These are phyloP conservation scores for Geotrichum ghanense DNA, from an alignment of 805 yeast species.

Conservation along the genomic window DNA sequence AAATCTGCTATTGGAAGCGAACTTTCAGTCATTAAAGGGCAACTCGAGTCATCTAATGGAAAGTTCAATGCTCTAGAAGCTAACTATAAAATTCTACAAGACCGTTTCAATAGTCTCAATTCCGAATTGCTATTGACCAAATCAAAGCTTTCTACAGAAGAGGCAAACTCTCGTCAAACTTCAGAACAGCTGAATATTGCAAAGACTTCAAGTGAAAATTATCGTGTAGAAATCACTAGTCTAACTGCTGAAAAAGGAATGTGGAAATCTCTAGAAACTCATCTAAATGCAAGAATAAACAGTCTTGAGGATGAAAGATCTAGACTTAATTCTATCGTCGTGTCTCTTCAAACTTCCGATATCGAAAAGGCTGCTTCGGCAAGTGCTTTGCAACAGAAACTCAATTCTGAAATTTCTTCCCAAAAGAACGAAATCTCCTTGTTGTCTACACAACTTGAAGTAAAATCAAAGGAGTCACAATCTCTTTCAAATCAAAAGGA, in stretches of 20 bases:
- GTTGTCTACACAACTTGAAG: slow-evolving; percentile 36
- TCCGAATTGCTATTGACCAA: slow-evolving; percentile 31
- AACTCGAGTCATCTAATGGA: slow-evolving; percentile 42
- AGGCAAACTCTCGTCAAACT: slow-evolving; percentile 34
- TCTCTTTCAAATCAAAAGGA: slow-evolving; percentile 43
- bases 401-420: slow-evolving; percentile 37
- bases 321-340: slow-evolving; percentile 43
- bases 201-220: slow-evolving; percentile 34
- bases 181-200: slow-evolving; percentile 46
- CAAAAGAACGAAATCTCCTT: slow-evolving; percentile 36
- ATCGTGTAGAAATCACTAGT: slow-evolving; percentile 36
- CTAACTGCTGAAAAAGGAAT: slow-evolving; percentile 44
- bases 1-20: slow-evolving; percentile 38
- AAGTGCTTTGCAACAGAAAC: slow-evolving; percentile 37
- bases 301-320: slow-evolving; percentile 47
- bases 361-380: slow-evolving; percentile 48
- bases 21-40: slow-evolving; percentile 43
- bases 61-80: slow-evolving; percentile 34
- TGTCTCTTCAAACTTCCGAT: slow-evolving; percentile 48
- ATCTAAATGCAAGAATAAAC: slow-evolving; percentile 41
- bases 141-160: slow-evolving; percentile 35
- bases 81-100: slow-evolving; percentile 29
- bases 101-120: slow-evolving; percentile 37
- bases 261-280: slow-evolving; percentile 36
- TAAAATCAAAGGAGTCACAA: slow-evolving; percentile 40